Evolutionary conservation across 2,329 filamentous ascomycete genomes (phyloP).

Genomic region (Exophiala dermatitidis): DNA sequence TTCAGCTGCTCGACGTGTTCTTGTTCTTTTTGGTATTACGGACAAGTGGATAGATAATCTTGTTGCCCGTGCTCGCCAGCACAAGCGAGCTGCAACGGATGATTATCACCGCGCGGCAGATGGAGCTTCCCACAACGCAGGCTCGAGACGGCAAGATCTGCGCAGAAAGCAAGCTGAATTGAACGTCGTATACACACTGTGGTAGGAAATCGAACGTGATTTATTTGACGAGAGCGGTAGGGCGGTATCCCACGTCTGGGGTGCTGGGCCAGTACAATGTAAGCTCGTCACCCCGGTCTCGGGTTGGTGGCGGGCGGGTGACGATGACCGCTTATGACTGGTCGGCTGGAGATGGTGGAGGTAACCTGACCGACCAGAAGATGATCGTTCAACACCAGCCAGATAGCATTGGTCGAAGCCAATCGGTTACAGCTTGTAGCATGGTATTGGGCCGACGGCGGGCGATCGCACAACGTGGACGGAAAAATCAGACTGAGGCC

Average conservation of each 20-base stretch:
- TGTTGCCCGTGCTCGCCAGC: neutral
- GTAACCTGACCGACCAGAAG: neutral
- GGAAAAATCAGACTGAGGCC: neutral
- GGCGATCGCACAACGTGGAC: neutral
- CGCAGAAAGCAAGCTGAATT: neutral
- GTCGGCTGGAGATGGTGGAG: neutral
- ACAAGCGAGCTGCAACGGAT: neutral
- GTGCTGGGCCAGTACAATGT: neutral
- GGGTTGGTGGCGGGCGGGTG: neutral
- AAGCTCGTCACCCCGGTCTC: neutral
- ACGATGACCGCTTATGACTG: neutral
- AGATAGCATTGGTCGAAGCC: constrained; percentile 1
- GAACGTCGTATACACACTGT: neutral
- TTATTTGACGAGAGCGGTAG: neutral
- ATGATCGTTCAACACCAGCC: neutral
- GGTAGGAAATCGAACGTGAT: neutral
- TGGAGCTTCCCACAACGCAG: neutral
- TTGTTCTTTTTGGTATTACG: too few relatives aligned
- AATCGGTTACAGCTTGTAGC: neutral
- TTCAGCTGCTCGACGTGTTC: too few relatives aligned
- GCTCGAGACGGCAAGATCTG: constrained; percentile 1
- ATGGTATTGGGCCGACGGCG: neutral
- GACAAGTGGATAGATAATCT: neutral
- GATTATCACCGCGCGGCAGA: neutral
- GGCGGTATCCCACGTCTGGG: too few relatives aligned